phyloP scores from a whole-genome alignment of 139 green algal genomes.

The Chlamydomonas asymmetrica region DNA sequence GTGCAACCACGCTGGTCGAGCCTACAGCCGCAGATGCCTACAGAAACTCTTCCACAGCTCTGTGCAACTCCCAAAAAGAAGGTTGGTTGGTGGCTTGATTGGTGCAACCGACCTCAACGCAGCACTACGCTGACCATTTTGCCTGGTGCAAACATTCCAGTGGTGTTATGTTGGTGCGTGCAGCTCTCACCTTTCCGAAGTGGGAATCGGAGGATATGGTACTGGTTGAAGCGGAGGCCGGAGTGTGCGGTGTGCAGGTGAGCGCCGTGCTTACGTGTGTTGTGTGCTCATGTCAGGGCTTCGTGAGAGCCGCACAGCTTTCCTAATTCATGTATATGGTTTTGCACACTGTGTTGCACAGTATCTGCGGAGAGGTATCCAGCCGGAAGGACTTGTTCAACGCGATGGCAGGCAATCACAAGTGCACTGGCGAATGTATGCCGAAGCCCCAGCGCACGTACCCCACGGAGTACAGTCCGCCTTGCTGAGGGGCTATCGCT shows the following conservation, averaged over 20 bases:
- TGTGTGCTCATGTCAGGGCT: not conserved
- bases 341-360: not conserved
- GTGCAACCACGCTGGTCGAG: not conserved
- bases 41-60: conserved; percentile 4
- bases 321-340: not conserved
- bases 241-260: conserved; percentile 27
- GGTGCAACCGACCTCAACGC: not conserved
- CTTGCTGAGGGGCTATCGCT: not conserved
- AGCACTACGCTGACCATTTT: not conserved
- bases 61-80: conserved; percentile 25
- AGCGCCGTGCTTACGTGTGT: not conserved
- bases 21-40: not conserved
- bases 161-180: not conserved
- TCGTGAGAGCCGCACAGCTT: not conserved
- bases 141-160: not conserved
- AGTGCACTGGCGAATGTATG: conserved; percentile 22
- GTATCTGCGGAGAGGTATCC: conserved; percentile 12
- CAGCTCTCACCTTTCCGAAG: conserved; percentile 6
- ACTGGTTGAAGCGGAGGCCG: conserved; percentile 14
- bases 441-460: not conserved
- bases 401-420: conserved; percentile 6
- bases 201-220: conserved; percentile 25
- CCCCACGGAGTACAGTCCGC: conserved; percentile 14
- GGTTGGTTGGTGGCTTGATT: not conserved
- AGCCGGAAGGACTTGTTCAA: conserved; percentile 19